phyloP scores from a whole-genome alignment of 2,329 filamentous ascomycete genomes.

The Bipolaris cookei region DNA sequence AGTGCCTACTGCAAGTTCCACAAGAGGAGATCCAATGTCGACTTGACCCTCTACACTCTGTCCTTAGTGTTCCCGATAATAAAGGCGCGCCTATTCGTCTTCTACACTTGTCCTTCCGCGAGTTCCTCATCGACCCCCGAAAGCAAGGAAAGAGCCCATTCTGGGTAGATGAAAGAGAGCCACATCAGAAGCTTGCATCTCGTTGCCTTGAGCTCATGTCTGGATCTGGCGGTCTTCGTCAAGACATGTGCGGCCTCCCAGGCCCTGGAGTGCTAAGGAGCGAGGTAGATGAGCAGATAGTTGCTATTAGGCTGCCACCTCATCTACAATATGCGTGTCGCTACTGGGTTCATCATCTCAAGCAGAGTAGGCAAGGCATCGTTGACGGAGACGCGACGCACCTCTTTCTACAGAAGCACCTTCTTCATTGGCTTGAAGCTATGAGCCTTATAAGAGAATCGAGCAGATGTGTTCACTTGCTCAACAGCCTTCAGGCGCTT shows the following conservation, averaged over 20 bases:
- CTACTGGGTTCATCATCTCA: slow-evolving; percentile 44
- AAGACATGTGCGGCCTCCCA: slow-evolving; percentile 45
- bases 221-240: slow-evolving; percentile 32
- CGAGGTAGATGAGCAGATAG: slow-evolving; percentile 19
- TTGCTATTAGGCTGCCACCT: slow-evolving; percentile 18
- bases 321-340: slow-evolving; percentile 46
- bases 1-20: slow-evolving; percentile 21
- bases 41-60: slow-evolving; percentile 39
- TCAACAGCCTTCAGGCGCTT: slow-evolving; percentile 20
- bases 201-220: slow-evolving; percentile 50
- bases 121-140: slow-evolving; percentile 33
- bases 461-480: slow-evolving; percentile 28
- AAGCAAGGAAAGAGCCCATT: slow-evolving; percentile 33
- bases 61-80: slow-evolving; percentile 32
- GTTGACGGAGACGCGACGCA: slow-evolving; percentile 36
- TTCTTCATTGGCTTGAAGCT: slow-evolving; percentile 56
- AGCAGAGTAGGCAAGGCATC: slow-evolving; percentile 25
- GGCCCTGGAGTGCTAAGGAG: slow-evolving; percentile 11
- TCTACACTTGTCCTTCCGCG: slow-evolving; percentile 37
- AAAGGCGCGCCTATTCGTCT: slow-evolving; percentile 41
- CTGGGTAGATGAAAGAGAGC: slow-evolving; percentile 46
- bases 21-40: slow-evolving; percentile 25
- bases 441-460: slow-evolving; percentile 46
- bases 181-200: slow-evolving; percentile 42
- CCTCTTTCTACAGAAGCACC: slow-evolving; percentile 47